Percentiles rank a stretch among this genome's conserved stretches.
These are phyloP conservation scores for Rhamnella rubrinervis DNA, from an alignment of 331 rosid genomes.

Conservation along the genomic window DNA sequence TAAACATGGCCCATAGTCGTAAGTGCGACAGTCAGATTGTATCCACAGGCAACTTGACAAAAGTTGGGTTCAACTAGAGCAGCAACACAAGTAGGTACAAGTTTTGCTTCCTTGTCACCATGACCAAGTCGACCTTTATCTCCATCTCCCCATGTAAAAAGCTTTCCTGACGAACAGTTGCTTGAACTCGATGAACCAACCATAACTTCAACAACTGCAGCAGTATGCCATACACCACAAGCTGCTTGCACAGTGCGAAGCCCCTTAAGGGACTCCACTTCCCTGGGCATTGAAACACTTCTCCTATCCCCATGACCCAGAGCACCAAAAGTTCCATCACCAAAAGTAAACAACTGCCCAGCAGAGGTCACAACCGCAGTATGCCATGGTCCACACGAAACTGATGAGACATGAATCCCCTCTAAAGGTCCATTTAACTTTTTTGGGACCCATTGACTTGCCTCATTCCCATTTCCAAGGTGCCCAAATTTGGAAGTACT, in stretches of 20 bases:
- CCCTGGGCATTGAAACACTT: slow-evolving; percentile 34
- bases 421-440: slow-evolving; percentile 39
- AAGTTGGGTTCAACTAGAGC: slow-evolving; percentile 40
- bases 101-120: slow-evolving; percentile 41
- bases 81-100: slow-evolving; percentile 46
- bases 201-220: slow-evolving; percentile 43
- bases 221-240: slow-evolving; percentile 55
- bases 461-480: slow-evolving; percentile 33
- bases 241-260: slow-evolving; percentile 46
- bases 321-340: slow-evolving; percentile 48
- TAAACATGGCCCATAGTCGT: slow-evolving; percentile 40
- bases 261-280: slow-evolving; percentile 43
- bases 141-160: slow-evolving; percentile 54
- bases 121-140: slow-evolving; percentile 49
- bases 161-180: slow-evolving; percentile 42
- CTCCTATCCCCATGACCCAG: slow-evolving; percentile 42
- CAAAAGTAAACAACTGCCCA: slow-evolving; percentile 44
- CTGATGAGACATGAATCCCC: slow-evolving; percentile 42
- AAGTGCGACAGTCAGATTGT: slow-evolving; percentile 40
- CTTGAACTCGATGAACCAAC: slow-evolving; percentile 36
- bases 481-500: slow-evolving; percentile 22
- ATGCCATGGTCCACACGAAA: slow-evolving; percentile 52
- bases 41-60: slow-evolving; percentile 47
- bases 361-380: slow-evolving; percentile 51
- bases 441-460: slow-evolving; percentile 43